Percentiles rank a stretch among this genome's conserved stretches.
phyloP scores from a whole-genome alignment of 352 stramenopile genomes.

The Globisporangium cederbergense region DNA sequence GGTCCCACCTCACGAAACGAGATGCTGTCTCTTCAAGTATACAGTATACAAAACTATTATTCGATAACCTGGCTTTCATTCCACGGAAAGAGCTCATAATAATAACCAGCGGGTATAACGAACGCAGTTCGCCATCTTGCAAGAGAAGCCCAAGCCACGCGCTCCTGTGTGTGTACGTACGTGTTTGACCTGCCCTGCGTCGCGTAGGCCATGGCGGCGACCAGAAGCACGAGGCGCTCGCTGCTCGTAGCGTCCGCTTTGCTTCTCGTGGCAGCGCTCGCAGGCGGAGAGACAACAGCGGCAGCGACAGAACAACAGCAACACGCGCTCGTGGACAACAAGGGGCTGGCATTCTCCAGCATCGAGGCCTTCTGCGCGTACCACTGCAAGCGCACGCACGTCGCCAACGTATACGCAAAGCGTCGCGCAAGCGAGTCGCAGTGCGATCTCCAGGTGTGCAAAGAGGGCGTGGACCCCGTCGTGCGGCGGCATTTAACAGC shows the following conservation, averaged over 20 bases:
- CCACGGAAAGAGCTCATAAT: background rate
- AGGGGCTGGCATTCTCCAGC: constrained; percentile 46
- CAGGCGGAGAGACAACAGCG: background rate
- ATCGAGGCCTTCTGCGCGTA: constrained; percentile 44
- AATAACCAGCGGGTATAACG: background rate
- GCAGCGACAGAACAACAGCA: background rate
- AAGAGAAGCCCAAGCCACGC: background rate
- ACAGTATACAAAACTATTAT: background rate
- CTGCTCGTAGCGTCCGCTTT: background rate
- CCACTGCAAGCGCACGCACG: constrained; percentile 43
- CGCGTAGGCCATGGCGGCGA: background rate
- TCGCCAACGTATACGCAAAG: constrained; percentile 11
- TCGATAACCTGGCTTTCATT: background rate
- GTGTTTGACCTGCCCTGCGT: background rate
- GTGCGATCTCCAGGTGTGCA: constrained; percentile 11
- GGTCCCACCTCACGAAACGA: background rate
- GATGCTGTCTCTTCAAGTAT: background rate
- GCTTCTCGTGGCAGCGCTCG: background rate
- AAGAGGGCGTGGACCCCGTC: background rate
- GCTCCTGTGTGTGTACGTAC: background rate
- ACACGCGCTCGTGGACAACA: constrained; percentile 26
- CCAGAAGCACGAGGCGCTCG: background rate
- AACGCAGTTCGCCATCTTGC: background rate
- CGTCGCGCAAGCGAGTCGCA: constrained; percentile 15
- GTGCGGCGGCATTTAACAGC: constrained; percentile 5